Conservation (phyloP, 371 early-diverging fungal species). For the Cokeromyces recurvatus region DNA sequence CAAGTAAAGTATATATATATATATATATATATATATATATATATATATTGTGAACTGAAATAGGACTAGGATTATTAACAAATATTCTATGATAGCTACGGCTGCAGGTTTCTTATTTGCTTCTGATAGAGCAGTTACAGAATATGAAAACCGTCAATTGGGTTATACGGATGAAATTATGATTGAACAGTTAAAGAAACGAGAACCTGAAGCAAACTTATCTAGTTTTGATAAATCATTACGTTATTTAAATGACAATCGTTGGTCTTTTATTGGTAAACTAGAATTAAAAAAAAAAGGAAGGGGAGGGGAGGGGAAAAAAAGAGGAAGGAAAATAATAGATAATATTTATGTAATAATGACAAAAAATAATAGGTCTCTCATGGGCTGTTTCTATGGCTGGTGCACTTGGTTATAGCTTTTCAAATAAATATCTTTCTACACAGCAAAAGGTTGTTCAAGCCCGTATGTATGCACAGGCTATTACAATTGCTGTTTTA, state of each 20-base stretch:
- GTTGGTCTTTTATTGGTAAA: slow-evolving; percentile 53
- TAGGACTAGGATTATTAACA: not conserved
- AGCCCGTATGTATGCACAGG: slow-evolving; percentile 70
- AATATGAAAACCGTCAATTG: slow-evolving; percentile 33
- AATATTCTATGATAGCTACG: slow-evolving; percentile 18
- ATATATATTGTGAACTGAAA: too few relatives aligned
- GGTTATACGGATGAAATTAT: slow-evolving; percentile 44
- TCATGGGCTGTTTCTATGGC: slow-evolving; percentile 70
- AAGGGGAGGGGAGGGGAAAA: not conserved
- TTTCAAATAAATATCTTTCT: slow-evolving; percentile 62
- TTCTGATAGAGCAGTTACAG: slow-evolving; percentile 32
- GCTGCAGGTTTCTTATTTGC: slow-evolving; percentile 46
- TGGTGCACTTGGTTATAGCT: slow-evolving; percentile 61
- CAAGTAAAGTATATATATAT: slow-evolving; percentile 39
- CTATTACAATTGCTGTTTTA: slow-evolving; percentile 44
- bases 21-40: too few relatives aligned
- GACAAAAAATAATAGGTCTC: slow-evolving; percentile 34
- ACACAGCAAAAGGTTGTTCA: slow-evolving; percentile 73
- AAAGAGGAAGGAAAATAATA: not conserved
- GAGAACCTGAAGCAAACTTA: slow-evolving; percentile 5
- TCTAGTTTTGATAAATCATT: slow-evolving; percentile 24
- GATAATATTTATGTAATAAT: not conserved
- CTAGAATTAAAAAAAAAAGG: too few relatives aligned
- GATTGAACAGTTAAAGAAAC: slow-evolving; percentile 13
- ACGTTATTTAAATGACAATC: slow-evolving; percentile 40